Evolutionary conservation across 2,329 filamentous ascomycete species (phyloP).

Genomic region (Cryphonectria parasitica): DNA sequence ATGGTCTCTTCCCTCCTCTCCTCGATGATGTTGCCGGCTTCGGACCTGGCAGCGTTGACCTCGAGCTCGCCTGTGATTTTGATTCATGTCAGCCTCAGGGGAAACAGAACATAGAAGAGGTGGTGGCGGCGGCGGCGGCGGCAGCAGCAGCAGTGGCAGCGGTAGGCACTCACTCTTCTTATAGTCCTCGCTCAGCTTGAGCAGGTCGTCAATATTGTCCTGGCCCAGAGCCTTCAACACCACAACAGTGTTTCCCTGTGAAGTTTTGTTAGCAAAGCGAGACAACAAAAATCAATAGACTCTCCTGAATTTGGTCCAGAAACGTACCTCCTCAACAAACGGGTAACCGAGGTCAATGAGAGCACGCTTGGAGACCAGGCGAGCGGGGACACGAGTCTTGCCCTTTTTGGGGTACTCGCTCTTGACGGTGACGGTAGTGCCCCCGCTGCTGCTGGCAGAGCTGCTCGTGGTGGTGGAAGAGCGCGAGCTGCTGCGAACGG

Average conservation of each 20-base stretch:
- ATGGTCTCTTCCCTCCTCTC: constrained; percentile 52
- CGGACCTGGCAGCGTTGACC: constrained; percentile 50
- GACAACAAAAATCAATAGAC: not conserved
- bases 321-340: constrained; percentile 78
- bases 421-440: constrained; percentile 52
- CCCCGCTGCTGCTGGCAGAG: constrained; percentile 52
- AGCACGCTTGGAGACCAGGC: constrained; percentile 78
- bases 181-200: constrained; percentile 80
- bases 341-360: constrained; percentile 85
- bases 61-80: constrained; percentile 47
- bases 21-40: constrained; percentile 51
- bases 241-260: constrained; percentile 78
- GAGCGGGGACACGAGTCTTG: constrained; percentile 84
- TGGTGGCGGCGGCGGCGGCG: constrained; percentile 10
- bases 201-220: constrained; percentile 87
- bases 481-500: constrained; percentile 43
- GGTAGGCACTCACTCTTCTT: constrained; percentile 55
- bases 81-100: constrained; percentile 9
- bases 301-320: not conserved
- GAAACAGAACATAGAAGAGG: not conserved
- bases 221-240: constrained; percentile 85
- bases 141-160: not conserved
- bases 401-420: constrained; percentile 78
- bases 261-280: constrained; percentile 38
- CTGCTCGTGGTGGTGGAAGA: constrained; percentile 50